phyloP scores from a whole-genome alignment of 148 eudicot species.

The Vaccinium corymbosum region DNA sequence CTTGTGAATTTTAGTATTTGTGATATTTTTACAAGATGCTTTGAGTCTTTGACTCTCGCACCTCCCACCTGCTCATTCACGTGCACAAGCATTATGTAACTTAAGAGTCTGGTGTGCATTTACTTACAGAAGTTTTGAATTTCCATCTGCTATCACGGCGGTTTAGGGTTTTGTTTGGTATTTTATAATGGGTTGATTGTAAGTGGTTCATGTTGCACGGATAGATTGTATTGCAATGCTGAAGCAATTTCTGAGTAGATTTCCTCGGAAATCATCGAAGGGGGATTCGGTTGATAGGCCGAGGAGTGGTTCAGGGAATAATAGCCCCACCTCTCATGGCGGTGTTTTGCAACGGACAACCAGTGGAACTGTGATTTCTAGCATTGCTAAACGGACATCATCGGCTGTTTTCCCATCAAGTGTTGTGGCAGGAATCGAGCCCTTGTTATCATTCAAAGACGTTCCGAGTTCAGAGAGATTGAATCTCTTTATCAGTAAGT shows the following conservation, averaged over 20 bases:
- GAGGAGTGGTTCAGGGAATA: constrained; percentile 24
- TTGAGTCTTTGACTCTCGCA: no score
- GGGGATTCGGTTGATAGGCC: constrained; percentile 39
- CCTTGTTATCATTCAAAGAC: constrained; percentile 75
- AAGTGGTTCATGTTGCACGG: background rate
- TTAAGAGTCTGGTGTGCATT: background rate
- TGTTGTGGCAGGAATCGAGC: constrained; percentile 68
- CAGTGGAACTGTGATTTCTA: constrained; percentile 31
- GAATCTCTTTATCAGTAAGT: constrained; percentile 81
- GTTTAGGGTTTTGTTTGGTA: constrained; percentile 23
- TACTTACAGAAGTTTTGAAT: background rate
- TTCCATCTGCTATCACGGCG: constrained; percentile 21
- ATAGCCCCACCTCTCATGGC: constrained; percentile 22
- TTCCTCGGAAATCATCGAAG: constrained; percentile 68
- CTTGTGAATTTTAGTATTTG: background rate
- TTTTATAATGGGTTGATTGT: constrained; percentile 18
- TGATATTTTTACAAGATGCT: background rate
- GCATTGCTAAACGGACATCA: constrained; percentile 53
- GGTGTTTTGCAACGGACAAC: constrained; percentile 20
- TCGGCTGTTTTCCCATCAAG: constrained; percentile 84
- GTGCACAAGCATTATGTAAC: background rate
- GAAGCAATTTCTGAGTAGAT: constrained; percentile 72
- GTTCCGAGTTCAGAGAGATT: constrained; percentile 71
- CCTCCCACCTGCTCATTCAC: background rate
- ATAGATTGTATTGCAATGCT: constrained; percentile 42